Conservation (phyloP, 148 eudicot genomes). For the Cornus controversa region DNA sequence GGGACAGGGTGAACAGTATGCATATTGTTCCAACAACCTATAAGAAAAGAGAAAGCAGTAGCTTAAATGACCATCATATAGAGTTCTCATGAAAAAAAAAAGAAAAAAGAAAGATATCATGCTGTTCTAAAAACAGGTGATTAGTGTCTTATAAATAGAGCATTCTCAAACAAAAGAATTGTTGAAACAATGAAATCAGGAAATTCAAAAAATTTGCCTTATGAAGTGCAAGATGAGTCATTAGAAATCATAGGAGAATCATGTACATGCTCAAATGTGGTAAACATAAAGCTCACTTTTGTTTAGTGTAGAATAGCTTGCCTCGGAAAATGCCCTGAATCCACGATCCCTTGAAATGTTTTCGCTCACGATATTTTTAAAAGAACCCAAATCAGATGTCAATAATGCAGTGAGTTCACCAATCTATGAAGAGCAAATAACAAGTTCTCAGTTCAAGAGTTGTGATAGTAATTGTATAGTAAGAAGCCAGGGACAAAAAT, state of each 20-base stretch:
- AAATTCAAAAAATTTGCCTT: neutral
- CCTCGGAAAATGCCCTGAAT: constrained; percentile 98
- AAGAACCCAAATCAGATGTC: constrained; percentile 95
- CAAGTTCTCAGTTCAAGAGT: constrained; percentile 10
- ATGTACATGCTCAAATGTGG: constrained; percentile 16
- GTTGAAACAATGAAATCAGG: neutral
- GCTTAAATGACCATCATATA: constrained; percentile 7
- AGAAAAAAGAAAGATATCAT: neutral
- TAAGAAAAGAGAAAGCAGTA: constrained; percentile 25
- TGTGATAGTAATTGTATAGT: neutral
- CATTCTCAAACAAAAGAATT: constrained; percentile 6
- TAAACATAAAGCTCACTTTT: constrained; percentile 59
- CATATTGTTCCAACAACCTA: constrained; percentile 87
- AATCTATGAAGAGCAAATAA: constrained; percentile 49
- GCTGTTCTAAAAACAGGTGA: neutral
- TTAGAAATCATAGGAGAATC: neutral
- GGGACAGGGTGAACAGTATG: constrained; percentile 78
- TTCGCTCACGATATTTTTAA: constrained; percentile 79
- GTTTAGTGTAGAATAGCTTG: constrained; percentile 80
- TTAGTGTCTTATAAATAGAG: neutral
- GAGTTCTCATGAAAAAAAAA: constrained; percentile 1
- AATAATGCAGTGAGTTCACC: constrained; percentile 91
- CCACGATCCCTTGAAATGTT: constrained; percentile 95
- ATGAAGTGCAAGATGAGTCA: neutral
- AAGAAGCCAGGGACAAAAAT: neutral